Percentiles rank a stretch among this genome's conserved stretches.
Evolutionary conservation across 192 early-diverging fungal genomes (phyloP).

Genomic region (Entomortierella chlamydospora): DNA sequence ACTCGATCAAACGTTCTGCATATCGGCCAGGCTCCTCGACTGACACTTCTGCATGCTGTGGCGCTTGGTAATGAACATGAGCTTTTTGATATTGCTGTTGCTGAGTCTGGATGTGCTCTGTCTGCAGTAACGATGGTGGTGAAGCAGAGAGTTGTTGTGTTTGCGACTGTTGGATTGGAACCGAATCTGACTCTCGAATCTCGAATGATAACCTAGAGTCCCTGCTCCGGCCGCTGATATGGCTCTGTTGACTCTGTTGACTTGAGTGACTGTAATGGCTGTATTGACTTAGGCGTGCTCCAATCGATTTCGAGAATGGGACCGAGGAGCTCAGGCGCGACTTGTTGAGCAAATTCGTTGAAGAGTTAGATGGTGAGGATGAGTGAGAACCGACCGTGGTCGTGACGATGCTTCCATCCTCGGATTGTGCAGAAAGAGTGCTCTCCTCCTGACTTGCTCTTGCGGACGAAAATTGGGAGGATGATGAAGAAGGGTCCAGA

Average conservation of each 20-base stretch:
- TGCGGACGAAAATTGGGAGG: neutral
- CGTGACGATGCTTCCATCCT: neutral
- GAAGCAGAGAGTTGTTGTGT: neutral
- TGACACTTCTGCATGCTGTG: slow-evolving; percentile 40
- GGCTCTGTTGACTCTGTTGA: slow-evolving; percentile 42
- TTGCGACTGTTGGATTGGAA: neutral
- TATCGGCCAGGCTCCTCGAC: slow-evolving; percentile 50
- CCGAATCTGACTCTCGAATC: slow-evolving; percentile 3
- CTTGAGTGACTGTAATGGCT: slow-evolving; percentile 46
- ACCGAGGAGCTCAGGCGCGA: slow-evolving; percentile 6
- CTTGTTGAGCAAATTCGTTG: neutral
- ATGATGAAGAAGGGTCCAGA: neutral
- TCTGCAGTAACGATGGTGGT: neutral
- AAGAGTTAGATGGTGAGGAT: neutral
- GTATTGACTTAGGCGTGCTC: slow-evolving; percentile 26
- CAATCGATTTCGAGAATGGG: slow-evolving; percentile 21
- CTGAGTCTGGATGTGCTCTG: neutral
- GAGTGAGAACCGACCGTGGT: neutral
- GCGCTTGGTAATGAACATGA: slow-evolving; percentile 1
- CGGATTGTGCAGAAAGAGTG: neutral
- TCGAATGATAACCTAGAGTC: slow-evolving; percentile 40
- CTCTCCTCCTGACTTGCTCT: slow-evolving; percentile 20
- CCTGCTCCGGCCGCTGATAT: slow-evolving; percentile 30
- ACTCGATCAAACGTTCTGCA: slow-evolving; percentile 41
- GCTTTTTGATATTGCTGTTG: neutral